Base-by-base conservation (phyloP, 2,329 filamentous ascomycete species). In the Chaetomium sp. region DNA sequence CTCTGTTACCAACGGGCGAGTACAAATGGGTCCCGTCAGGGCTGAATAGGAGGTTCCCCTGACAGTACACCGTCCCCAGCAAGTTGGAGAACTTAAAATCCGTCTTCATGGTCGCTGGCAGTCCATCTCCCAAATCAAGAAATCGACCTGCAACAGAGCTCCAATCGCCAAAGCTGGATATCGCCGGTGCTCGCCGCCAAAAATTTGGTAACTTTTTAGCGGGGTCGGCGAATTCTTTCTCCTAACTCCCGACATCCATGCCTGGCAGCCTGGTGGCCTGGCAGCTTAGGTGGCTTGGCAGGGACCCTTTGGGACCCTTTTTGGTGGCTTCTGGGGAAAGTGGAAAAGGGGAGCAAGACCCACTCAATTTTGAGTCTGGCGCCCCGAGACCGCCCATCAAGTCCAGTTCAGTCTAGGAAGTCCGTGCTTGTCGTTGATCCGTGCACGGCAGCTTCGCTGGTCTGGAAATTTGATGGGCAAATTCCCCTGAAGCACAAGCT, bases 71-170 rank as follows among this genome's bases (percentile, higher is more conserved):
- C 72, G 95, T 99, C 76, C 95, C 96, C 74, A 99, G 87, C 77
- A 99, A 86, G 80, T 98, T 99, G 77, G 94, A 97, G 81, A 99
- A 99, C 93, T 95, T 96, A 79, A 98, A 99, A 80, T 98, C 94
- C 71, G 93, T 98, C 90, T 98, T 99, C 95, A 99, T 99, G 77
- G 79, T 87, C 76, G 78, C 73, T 74, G 74, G 59, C 69, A 49
- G 64, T 63, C 67, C 67, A 69, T 70, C 62, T 61, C 67, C 57
- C 65, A 64, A 38, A 19, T 16, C 47, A 45, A 45, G 57, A 45
- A 60, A 45, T 47, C 45, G 70, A 71, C 72, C 57, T 73, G 73
- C 75, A 76, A 78, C 78, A 51, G 59, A 62, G 67, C 71, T 68
- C 53, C 66, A 62, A 63, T 61, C 51, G 57, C 65, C 35, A 54